Conservation (phyloP, 768 basidiomycete genomes). For the Kwoniella heveanensis region DNA sequence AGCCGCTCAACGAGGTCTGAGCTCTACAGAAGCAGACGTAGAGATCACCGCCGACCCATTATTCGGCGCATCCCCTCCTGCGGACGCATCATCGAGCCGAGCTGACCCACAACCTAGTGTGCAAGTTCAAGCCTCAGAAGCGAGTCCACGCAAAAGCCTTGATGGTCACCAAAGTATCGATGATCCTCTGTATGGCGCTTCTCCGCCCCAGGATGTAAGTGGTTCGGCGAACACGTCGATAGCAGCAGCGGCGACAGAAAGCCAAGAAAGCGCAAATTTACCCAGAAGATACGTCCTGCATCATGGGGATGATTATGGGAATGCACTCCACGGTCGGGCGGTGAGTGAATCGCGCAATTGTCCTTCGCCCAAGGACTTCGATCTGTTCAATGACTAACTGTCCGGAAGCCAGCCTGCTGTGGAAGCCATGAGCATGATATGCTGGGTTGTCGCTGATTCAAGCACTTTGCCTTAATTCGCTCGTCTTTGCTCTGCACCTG, state of each 20-base stretch:
- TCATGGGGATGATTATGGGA: conserved; percentile 2
- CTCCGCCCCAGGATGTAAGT: conserved; percentile 8
- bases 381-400: no score
- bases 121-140: background rate
- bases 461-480: no score
- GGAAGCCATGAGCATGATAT: no score
- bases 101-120: no score
- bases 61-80: conserved; percentile 34
- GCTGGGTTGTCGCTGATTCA: no score
- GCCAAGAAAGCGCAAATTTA: no score
- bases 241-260: background rate
- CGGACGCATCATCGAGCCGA: background rate
- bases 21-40: background rate
- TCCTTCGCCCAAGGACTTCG: no score
- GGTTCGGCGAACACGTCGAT: background rate
- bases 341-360: background rate
- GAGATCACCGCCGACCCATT: conserved; percentile 32
- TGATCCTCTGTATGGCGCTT: conserved; percentile 25
- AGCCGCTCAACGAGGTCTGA: background rate
- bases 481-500: no score
- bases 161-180: no score
- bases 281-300: conserved; percentile 1
- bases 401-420: no score
- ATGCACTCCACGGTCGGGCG: background rate
- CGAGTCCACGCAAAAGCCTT: no score